Evolutionary conservation across 2,329 filamentous ascomycete genomes (phyloP), one percentile per base, ranked within the genome.

Genomic region (Xylariomycetidae sp.): DNA sequence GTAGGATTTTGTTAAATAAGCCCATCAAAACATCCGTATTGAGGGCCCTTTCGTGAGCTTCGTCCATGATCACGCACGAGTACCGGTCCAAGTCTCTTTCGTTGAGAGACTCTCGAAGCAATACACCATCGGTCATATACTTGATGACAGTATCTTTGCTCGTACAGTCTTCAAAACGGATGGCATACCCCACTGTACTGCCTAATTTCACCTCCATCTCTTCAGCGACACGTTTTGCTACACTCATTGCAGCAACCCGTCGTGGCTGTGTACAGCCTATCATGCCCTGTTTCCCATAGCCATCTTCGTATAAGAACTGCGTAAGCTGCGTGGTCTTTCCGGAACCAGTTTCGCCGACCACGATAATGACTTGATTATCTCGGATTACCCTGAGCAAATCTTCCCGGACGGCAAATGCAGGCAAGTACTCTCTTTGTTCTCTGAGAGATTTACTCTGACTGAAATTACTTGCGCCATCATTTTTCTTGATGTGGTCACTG

Each of bases 31-130:
- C 90, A 59, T 98, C 92, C 0, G 92, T 98, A 54, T 98, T 97
- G 31, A 98, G 66, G 1, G 92, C 90, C 58, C 92, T 78, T 62
- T 98, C 92, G 72, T 98, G 92, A 4, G 92, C 94, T 66, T 98
- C 92, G 56, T 98, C 92, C 92, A 98, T 98, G 61, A 98, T 98
- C 51, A 98, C 88, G 57, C 89, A 96, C 11, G 90, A 95, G 58
- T 98, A 98, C 45, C 87, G 86, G 59, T 97, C 92, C 28, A 98
- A 70, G 57, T 98, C 90, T 6, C 84, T 79, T 59, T 97, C 90
- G 39, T 88, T 89, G 9, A 98, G 71, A 5, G 88, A 96, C 54
- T 98, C 94, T 64, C 92, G 78, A 19, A 98, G 74, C 27, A 98
- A 67, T 15, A 98, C 87, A 67, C 92, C 92, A 53, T 98, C 94